Percentiles rank a stretch among this genome's conserved stretches.
Conservation (phyloP, 345 rosid genomes). For the Citrus sinensis region DNA sequence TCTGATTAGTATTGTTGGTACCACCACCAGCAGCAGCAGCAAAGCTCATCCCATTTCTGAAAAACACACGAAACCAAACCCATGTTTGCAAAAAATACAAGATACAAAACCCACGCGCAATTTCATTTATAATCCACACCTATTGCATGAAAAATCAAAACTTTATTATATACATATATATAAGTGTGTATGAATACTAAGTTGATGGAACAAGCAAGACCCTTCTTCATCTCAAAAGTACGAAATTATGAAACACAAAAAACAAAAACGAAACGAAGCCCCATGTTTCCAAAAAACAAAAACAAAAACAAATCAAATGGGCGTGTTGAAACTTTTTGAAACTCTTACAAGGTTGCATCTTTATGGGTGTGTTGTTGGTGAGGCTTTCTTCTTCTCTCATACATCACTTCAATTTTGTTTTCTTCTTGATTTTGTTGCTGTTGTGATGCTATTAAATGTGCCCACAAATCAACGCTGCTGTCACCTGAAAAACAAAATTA, state of each 20-base stretch:
- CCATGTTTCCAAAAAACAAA: background rate
- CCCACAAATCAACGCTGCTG: slow-evolving; percentile 47
- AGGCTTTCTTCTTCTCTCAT: slow-evolving; percentile 38
- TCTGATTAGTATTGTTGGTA: slow-evolving; percentile 28
- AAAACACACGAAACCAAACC: background rate
- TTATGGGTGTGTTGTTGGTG: slow-evolving; percentile 28
- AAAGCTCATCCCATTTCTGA: slow-evolving; percentile 41
- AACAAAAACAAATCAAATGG: background rate
- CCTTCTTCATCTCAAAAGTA: background rate
- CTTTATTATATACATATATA: background rate
- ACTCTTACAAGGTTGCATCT: slow-evolving; percentile 25
- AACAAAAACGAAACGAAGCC: background rate
- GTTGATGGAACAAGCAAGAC: background rate
- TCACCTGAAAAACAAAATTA: slow-evolving; percentile 3
- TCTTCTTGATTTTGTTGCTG: slow-evolving; percentile 18
- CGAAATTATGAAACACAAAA: background rate
- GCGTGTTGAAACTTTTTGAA: background rate
- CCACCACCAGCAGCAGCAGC: slow-evolving; percentile 41
- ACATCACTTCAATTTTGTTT: slow-evolving; percentile 33
- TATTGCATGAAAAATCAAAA: background rate
- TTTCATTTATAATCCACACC: background rate
- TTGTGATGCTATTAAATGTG: slow-evolving; percentile 40
- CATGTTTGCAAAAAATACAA: background rate
- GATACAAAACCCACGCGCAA: background rate
- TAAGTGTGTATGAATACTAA: background rate